Conservation (phyloP, 2,329 filamentous ascomycete species). For the Ascochyta pisi region DNA sequence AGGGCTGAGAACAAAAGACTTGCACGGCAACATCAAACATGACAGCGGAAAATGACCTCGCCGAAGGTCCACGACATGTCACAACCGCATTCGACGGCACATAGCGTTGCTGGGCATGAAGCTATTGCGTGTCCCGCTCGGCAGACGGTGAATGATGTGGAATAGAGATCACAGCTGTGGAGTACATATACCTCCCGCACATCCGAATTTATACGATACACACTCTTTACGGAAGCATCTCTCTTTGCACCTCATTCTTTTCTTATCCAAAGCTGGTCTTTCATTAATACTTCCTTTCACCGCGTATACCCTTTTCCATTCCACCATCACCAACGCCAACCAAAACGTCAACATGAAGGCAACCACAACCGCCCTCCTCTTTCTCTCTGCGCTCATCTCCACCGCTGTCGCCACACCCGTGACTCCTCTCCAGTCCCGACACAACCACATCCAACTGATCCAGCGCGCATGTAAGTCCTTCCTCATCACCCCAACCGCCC, state of each 20-base stretch:
- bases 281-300: neutral
- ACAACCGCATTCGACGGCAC: neutral
- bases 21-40: neutral
- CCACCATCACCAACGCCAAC: neutral
- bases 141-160: neutral
- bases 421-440: constrained; percentile 9
- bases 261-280: neutral
- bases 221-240: neutral
- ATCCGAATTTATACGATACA: neutral
- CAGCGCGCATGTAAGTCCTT: constrained; percentile 2
- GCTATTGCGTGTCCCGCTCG: neutral
- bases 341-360: constrained; percentile 6
- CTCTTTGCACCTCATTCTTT: too few species aligned
- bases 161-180: neutral
- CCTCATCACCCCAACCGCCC: too few species aligned
- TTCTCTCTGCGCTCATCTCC: constrained; percentile 5
- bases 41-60: neutral
- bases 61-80: constrained; percentile 5
- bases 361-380: neutral
- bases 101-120: neutral
- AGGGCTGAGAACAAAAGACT: neutral
- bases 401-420: constrained; percentile 28
- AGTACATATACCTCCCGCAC: neutral
- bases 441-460: constrained; percentile 1
- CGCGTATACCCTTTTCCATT: neutral